A percentile compares a stretch with the other conserved stretches of the same genome.
Evolutionary conservation across 148 eudicot species (phyloP).

Genomic region (Gaultheria prostrata): DNA sequence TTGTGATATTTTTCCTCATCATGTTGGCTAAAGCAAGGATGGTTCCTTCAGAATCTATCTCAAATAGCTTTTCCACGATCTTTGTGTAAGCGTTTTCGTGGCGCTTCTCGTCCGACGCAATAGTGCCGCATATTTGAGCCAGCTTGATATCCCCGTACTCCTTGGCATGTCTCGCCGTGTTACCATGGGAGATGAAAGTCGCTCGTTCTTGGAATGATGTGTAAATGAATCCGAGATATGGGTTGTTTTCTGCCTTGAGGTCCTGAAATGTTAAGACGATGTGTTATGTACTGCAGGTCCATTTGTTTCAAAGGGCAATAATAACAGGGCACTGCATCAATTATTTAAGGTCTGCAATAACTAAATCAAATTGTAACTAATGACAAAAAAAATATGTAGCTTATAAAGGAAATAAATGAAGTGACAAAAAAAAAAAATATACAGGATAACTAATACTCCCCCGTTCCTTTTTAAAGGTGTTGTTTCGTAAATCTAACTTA

Average conservation of each 20-base stretch:
- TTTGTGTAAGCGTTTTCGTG: slow-evolving; percentile 27
- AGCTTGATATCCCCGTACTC: slow-evolving; percentile 19
- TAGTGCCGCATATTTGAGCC: slow-evolving; percentile 26
- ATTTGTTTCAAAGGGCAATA: too few species aligned
- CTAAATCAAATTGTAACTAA: too few species aligned
- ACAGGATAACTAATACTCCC: too few species aligned
- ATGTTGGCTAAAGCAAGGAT: slow-evolving; percentile 20
- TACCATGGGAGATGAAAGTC: slow-evolving; percentile 28
- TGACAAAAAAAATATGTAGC: too few species aligned
- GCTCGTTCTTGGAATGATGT: slow-evolving; percentile 32
- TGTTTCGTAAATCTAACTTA: too few species aligned
- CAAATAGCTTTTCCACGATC: slow-evolving; percentile 29
- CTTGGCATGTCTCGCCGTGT: slow-evolving; percentile 26
- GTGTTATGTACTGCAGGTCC: too few species aligned
- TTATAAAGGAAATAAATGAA: too few species aligned
- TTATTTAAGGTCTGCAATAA: not conserved
- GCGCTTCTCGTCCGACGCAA: slow-evolving; percentile 28
- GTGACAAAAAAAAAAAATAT: too few species aligned
- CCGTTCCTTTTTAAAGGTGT: too few species aligned
- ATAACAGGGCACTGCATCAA: too few species aligned
- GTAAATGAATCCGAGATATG: slow-evolving; percentile 25
- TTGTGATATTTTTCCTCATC: slow-evolving; percentile 29
- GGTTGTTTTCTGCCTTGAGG: slow-evolving; percentile 21
- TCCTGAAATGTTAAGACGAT: not conserved
- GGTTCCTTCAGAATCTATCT: slow-evolving; percentile 20